phyloP scores from a whole-genome alignment of 345 rosid genomes.

The Clausena lansium region DNA sequence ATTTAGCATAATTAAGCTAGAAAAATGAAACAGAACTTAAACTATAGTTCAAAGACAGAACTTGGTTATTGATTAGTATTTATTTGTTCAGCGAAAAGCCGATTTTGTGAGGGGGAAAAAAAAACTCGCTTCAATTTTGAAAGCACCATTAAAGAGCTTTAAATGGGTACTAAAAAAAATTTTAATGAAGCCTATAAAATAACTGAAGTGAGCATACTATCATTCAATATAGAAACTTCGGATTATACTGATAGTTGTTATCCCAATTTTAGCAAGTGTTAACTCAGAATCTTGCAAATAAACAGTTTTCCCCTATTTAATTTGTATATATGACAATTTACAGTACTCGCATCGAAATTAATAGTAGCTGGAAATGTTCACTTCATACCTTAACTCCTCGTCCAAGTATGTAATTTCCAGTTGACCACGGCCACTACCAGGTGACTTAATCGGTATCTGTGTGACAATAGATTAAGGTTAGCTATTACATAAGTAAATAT shows the following conservation, averaged over 20 bases:
- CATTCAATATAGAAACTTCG: too few species aligned
- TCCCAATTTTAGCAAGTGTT: neutral
- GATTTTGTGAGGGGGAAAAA: too few species aligned
- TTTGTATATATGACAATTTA: too few species aligned
- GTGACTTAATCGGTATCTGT: constrained; percentile 38
- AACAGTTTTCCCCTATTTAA: neutral
- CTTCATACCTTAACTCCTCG: constrained; percentile 33
- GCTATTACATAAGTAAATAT: too few species aligned
- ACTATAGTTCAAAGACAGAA: neutral
- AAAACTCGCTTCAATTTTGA: neutral
- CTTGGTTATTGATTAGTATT: neutral
- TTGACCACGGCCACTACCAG: constrained; percentile 44
- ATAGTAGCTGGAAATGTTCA: neutral
- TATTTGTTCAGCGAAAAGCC: neutral
- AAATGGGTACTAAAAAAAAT: neutral
- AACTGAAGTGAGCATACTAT: neutral
- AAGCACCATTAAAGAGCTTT: neutral
- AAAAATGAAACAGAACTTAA: neutral
- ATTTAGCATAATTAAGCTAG: too few species aligned
- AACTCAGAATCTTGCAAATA: neutral
- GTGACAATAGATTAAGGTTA: neutral
- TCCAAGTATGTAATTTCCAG: constrained; percentile 47
- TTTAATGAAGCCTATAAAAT: neutral
- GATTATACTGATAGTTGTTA: neutral
- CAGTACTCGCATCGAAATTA: too few species aligned